Percentiles rank a stretch among this genome's conserved stretches.
These are phyloP conservation scores for Debaryomycetaceae sp. DNA, from an alignment of 1,139 yeast genomes.

Conservation along the genomic window DNA sequence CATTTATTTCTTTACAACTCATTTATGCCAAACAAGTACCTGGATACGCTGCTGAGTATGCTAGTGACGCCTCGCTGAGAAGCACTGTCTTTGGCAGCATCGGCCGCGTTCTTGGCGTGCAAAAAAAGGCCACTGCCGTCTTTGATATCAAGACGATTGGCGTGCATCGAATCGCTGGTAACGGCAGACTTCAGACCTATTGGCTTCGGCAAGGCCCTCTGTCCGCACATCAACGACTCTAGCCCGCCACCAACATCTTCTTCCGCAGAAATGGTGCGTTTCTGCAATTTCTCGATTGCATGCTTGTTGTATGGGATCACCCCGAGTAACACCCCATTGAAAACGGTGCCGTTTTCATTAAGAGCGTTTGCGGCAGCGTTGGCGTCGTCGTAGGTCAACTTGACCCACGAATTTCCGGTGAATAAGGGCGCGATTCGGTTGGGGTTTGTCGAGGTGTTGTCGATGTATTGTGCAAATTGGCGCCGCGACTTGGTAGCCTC, in stretches of 20 bases:
- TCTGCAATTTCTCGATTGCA: slow-evolving; percentile 60
- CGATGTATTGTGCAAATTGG: slow-evolving; percentile 11
- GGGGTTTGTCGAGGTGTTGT: slow-evolving; percentile 1
- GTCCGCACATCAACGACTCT: slow-evolving; percentile 12
- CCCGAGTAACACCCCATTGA: slow-evolving; percentile 70
- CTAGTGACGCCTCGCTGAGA: slow-evolving; percentile 30
- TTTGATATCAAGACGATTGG: slow-evolving; percentile 32
- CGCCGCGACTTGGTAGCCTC: slow-evolving; percentile 34
- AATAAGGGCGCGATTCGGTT: slow-evolving; percentile 54
- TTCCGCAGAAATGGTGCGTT: slow-evolving; percentile 43
- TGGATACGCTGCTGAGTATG: slow-evolving; percentile 29
- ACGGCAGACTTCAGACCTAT: slow-evolving; percentile 3
- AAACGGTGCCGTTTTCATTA: slow-evolving; percentile 71
- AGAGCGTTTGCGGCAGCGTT: slow-evolving; percentile 78
- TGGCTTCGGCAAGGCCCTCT: slow-evolving; percentile 8
- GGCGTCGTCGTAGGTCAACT: slow-evolving; percentile 74
- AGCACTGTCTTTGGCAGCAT: slow-evolving; percentile 15
- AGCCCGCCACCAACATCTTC: slow-evolving; percentile 56
- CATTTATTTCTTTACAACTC: slow-evolving; percentile 24
- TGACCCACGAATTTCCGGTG: slow-evolving; percentile 86
- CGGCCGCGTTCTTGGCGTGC: slow-evolving; percentile 19
- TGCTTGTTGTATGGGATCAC: slow-evolving; percentile 66
- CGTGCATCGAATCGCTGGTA: slow-evolving; percentile 1
- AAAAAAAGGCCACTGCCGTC: slow-evolving; percentile 40
- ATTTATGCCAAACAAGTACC: slow-evolving; percentile 42